phyloP scores from a whole-genome alignment of 306 rosid species.

The Dalbergia oliveri region DNA sequence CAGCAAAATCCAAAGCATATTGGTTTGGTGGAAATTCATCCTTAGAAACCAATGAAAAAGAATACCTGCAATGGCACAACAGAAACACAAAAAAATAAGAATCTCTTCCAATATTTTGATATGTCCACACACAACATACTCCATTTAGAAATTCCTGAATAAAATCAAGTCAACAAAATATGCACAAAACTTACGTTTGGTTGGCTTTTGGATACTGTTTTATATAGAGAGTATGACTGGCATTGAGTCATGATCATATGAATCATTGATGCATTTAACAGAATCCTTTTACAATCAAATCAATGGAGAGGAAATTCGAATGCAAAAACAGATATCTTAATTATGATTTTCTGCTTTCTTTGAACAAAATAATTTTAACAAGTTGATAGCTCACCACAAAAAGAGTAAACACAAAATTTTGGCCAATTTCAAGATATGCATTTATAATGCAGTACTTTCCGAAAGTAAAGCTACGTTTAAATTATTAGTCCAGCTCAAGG shows the following conservation, averaged over 20 bases:
- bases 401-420: slow-evolving; percentile 26
- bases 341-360: slow-evolving; percentile 3
- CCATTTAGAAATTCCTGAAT: slow-evolving; percentile 22
- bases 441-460: slow-evolving; percentile 20
- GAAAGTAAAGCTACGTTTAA: neutral
- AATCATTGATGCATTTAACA: slow-evolving; percentile 8
- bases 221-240: neutral
- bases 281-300: neutral
- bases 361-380: neutral
- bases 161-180: neutral
- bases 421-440: slow-evolving; percentile 18
- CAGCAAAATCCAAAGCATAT: slow-evolving; percentile 73
- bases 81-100: slow-evolving; percentile 38
- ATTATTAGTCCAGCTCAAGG: slow-evolving; percentile 2
- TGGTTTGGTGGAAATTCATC: slow-evolving; percentile 74
- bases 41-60: slow-evolving; percentile 75
- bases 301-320: neutral
- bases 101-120: slow-evolving; percentile 33
- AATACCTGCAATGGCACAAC: slow-evolving; percentile 70
- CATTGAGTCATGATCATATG: neutral
- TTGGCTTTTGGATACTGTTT: neutral
- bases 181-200: neutral
- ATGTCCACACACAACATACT: no score
- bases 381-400: slow-evolving; percentile 6
- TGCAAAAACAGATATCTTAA: neutral